Evolutionary conservation across 495 filamentous ascomycete species (phyloP), one percentile per base, ranked within the genome.

Genomic region (Lasiosphaeria miniovina): DNA sequence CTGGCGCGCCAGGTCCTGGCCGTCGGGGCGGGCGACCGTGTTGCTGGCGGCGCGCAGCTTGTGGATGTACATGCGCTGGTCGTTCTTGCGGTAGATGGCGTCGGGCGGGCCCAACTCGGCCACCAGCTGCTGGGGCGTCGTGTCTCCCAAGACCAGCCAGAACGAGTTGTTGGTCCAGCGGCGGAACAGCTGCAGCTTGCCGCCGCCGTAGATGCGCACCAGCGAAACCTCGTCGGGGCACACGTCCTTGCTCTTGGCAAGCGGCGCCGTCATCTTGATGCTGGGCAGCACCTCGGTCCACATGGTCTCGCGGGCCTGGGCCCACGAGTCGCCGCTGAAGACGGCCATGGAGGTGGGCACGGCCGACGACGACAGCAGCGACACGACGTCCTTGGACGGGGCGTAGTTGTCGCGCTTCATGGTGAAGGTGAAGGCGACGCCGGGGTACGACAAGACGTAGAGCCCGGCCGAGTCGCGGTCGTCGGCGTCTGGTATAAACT

Each of bases 71-170:
- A 97, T 87, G 40, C 90, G 82, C 65, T 90, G 87, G 70, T 96
- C 93, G 70, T 90, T 90, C 79, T 96, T 98, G 62, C 90, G 82
- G 72, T 96, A 96, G 40, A 95, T 95, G 17, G 92, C 90, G 74
- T 96, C 91, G n/a, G 94, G 94, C 4, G 94, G 90, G 0, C 94
- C 94, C 34, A 98, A 84, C 60, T 96, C 92, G 43, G 88, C 84
- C 31, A 97, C 83, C 4, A 98, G 77, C 63, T 97, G 92, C 75
- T 98, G 94, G 1, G 90, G 88, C 8, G 89, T 91, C 0, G 92
- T 96, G 65, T 90, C 82, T 54, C 89, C 88, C 1, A 98, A 76
- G 1, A 72, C 82, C 43, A 98, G 86, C 71, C 79, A 81, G 52
- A 92, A 83, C 1, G 81, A 77, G 11, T 77, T 77, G 59, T 77